These are phyloP conservation scores for Coniella vitis DNA, from an alignment of 2,329 filamentous ascomycete species.

Conservation along the genomic window DNA sequence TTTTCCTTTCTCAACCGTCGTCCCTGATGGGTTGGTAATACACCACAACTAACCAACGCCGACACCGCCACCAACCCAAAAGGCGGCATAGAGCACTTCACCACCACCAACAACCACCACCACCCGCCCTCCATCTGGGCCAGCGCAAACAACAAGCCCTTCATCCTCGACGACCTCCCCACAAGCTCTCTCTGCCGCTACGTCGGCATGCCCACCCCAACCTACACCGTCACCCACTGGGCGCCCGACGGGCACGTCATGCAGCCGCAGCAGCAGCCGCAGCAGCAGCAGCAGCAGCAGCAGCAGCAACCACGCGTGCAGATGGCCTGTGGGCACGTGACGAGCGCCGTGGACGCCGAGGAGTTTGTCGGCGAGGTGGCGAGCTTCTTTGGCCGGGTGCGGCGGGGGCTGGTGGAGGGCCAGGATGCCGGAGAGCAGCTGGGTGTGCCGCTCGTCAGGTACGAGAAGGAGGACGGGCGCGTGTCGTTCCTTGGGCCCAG, in stretches of 20 bases:
- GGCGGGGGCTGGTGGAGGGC: background rate
- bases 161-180: constrained; percentile 31
- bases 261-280: constrained; percentile 6
- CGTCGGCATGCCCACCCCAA: constrained; percentile 28
- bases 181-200: constrained; percentile 34
- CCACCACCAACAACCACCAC: constrained; percentile 16
- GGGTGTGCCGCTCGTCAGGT: constrained; percentile 8
- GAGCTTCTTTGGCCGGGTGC: constrained; percentile 5
- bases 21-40: too few relatives aligned
- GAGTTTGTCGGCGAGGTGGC: constrained; percentile 5
- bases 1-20: too few relatives aligned
- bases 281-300: constrained; percentile 4
- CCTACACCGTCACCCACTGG: constrained; percentile 35
- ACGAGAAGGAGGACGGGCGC: constrained; percentile 7
- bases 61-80: too few relatives aligned
- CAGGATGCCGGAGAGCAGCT: constrained; percentile 2
- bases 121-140: constrained; percentile 24
- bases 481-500: constrained; percentile 7
- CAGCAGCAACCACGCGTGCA: background rate
- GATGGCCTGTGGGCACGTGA: constrained; percentile 10
- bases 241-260: constrained; percentile 30
- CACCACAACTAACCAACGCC: too few relatives aligned
- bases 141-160: constrained; percentile 29
- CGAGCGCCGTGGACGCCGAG: background rate
- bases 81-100: constrained; percentile 31